phyloP scores from a whole-genome alignment of 1,284 basidiomycete genomes.

The Papiliotrema fonsecae region DNA sequence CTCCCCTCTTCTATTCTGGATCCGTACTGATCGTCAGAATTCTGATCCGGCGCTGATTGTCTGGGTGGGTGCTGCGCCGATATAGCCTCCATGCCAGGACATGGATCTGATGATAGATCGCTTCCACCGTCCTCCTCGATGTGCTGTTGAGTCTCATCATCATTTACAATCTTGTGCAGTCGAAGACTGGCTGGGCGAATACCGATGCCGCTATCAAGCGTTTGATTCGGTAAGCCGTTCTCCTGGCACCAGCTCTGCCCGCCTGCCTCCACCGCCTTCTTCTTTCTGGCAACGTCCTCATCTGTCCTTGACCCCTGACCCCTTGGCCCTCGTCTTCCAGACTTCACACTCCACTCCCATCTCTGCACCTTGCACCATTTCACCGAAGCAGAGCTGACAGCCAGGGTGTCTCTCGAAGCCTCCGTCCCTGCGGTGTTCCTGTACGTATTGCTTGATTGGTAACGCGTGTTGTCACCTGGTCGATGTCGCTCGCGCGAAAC shows the following conservation, averaged over 20 bases:
- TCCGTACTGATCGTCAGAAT: neutral
- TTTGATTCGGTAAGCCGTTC: neutral
- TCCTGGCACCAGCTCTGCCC: no score
- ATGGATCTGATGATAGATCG: neutral
- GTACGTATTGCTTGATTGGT: neutral
- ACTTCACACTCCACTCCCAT: no score
- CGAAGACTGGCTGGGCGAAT: constrained; percentile 3
- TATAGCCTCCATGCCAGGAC: no score
- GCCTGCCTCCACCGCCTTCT: no score
- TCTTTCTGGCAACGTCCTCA: no score
- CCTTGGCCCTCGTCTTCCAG: no score
- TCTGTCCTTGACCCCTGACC: no score
- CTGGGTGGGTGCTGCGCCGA: no score
- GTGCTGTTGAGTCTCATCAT: neutral
- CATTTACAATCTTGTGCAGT: neutral
- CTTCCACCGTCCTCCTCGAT: neutral
- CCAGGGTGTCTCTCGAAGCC: constrained; percentile 6
- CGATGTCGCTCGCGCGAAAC: neutral
- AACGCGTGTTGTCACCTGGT: neutral
- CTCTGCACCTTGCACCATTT: no score
- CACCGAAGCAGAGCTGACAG: neutral
- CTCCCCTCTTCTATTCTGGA: no score
- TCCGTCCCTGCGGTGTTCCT: neutral
- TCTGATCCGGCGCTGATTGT: neutral
- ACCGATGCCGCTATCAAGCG: neutral